Conservation (phyloP, 176 grass and related monocot species). For the Poa pratensis region DNA sequence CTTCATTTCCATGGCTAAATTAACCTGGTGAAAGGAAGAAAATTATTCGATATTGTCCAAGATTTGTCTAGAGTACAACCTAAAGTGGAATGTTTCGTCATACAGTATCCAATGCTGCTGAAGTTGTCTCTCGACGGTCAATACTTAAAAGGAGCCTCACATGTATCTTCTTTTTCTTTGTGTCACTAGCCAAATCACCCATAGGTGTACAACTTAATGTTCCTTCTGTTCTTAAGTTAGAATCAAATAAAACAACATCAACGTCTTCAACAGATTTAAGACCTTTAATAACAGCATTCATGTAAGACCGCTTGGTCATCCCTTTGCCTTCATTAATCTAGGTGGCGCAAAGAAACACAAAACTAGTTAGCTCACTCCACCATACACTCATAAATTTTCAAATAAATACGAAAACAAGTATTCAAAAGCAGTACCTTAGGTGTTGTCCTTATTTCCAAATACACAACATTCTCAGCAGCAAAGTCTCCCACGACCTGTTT, state of each 20-base stretch:
- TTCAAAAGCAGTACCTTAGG: constrained; percentile 67
- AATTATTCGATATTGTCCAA: not conserved
- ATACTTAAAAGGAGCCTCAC: constrained; percentile 90
- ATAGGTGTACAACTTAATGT: constrained; percentile 11
- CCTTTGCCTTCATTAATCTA: constrained; percentile 95
- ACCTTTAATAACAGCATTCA: constrained; percentile 93
- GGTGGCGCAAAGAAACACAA: constrained; percentile 23
- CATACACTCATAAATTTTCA: not conserved
- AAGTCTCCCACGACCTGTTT: constrained; percentile 89
- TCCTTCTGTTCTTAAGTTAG: constrained; percentile 43
- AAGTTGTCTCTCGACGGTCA: constrained; percentile 79
- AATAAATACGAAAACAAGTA: not conserved
- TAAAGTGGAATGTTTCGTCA: constrained; percentile 26
- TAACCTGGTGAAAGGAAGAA: constrained; percentile 57
- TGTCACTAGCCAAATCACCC: constrained; percentile 31
- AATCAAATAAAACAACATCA: constrained; percentile 65
- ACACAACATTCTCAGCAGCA: constrained; percentile 90
- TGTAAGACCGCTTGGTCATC: constrained; percentile 93
- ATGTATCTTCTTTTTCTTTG: constrained; percentile 72
- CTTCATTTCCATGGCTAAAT: constrained; percentile 94
- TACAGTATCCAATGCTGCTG: constrained; percentile 88
- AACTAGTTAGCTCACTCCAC: not conserved
- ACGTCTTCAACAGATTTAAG: constrained; percentile 68
- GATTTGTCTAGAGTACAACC: constrained; percentile 23
- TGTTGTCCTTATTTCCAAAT: constrained; percentile 95